Conservation (phyloP, 1,284 basidiomycete species). For the Leccinum huronense region DNA sequence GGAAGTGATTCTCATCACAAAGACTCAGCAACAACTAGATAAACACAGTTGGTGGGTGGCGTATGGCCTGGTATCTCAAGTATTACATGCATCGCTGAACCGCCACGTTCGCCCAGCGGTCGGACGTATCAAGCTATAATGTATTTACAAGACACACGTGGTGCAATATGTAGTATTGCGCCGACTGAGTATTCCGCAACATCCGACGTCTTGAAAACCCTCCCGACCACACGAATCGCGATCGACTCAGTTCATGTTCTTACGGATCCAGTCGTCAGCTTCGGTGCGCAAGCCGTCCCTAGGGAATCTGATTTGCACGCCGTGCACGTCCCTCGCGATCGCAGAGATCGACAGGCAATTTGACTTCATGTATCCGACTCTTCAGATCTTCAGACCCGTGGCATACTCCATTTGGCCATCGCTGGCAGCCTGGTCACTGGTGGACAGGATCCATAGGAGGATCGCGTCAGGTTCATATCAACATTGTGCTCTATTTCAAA, state of each 20-base stretch:
- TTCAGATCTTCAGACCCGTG: background rate
- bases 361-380: background rate
- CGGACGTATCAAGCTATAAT: background rate
- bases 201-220: background rate
- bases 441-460: no score
- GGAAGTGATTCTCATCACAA: background rate
- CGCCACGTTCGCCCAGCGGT: background rate
- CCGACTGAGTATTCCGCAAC: background rate
- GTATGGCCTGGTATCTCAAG: background rate
- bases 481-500: no score
- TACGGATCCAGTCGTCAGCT: no score
- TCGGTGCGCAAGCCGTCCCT: no score
- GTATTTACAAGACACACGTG: background rate
- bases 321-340: background rate
- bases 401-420: background rate
- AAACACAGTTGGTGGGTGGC: background rate
- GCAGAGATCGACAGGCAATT: background rate
- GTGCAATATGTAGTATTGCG: background rate
- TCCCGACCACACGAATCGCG: background rate
- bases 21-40: background rate
- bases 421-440: background rate
- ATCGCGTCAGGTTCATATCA: no score
- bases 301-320: background rate
- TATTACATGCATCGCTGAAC: background rate
- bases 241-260: no score